These are phyloP conservation scores for Didymella pomorum DNA, from an alignment of 2,329 filamentous ascomycete species.

Conservation along the genomic window DNA sequence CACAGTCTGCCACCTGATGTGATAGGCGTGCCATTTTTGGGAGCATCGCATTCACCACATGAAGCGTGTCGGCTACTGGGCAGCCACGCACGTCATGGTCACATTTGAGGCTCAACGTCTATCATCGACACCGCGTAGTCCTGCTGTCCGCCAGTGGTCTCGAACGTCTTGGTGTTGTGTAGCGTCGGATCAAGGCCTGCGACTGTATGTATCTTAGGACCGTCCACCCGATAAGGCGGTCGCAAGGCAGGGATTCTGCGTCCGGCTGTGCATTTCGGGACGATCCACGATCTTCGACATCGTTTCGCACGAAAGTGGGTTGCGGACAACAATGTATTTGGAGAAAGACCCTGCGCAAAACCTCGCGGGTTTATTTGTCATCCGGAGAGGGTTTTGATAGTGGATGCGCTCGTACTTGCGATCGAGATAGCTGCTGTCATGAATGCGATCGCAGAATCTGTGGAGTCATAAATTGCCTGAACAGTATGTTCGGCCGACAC, in stretches of 20 bases:
- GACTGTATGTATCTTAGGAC: conserved; percentile 1
- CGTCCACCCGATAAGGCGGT: conserved; percentile 4
- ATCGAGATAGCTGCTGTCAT: conserved; percentile 10
- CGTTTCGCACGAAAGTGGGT: conserved; percentile 15
- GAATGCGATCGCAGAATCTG: neutral
- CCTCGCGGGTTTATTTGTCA: conserved; percentile 8
- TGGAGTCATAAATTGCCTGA: conserved; percentile 8
- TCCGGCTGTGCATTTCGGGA: conserved; percentile 27
- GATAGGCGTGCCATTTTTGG: neutral
- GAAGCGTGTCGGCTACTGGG: neutral
- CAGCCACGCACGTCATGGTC: conserved; percentile 19
- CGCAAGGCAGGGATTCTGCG: conserved; percentile 24
- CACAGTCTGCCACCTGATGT: conserved; percentile 1
- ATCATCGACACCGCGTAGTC: neutral
- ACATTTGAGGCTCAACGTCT: conserved; percentile 11
- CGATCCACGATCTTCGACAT: conserved; percentile 30
- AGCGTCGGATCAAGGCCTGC: conserved; percentile 1
- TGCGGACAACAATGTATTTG: conserved; percentile 4
- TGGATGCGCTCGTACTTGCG: neutral
- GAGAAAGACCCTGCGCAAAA: neutral
- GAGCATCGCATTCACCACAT: conserved; percentile 1
- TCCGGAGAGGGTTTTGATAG: neutral
- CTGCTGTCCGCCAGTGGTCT: conserved; percentile 3
- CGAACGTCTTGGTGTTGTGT: conserved; percentile 6
- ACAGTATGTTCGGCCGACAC: conserved; percentile 1